Conservation (phyloP, 805 yeast genomes). For the Pichia gijzeniarum region DNA sequence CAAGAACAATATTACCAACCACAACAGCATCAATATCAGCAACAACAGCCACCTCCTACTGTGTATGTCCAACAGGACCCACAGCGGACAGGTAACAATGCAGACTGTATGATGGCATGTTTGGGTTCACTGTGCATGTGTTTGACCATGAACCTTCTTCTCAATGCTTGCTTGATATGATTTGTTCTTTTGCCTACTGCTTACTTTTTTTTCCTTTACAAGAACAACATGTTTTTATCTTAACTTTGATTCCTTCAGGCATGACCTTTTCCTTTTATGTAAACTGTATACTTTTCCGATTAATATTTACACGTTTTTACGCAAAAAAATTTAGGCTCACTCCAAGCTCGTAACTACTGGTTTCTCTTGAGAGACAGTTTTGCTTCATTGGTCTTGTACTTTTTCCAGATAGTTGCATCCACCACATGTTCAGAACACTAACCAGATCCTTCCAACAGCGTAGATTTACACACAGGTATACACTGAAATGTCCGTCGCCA, state of each 20-base stretch:
- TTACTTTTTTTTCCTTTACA: too few species aligned
- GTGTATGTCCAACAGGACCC: conserved; percentile 8
- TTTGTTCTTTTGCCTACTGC: neutral
- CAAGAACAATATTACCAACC: neutral
- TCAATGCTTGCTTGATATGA: conserved; percentile 1
- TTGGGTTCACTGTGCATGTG: conserved; percentile 7
- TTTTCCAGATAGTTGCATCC: too few species aligned
- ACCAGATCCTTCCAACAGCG: neutral
- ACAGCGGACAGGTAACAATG: conserved; percentile 3
- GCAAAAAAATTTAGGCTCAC: too few species aligned
- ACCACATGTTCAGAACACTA: neutral
- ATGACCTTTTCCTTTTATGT: neutral
- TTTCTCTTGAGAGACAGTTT: too few species aligned
- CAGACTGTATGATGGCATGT: conserved; percentile 6
- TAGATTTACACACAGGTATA: conserved; percentile 10
- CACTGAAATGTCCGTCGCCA: conserved; percentile 43
- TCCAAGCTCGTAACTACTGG: too few species aligned
- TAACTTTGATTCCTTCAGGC: too few species aligned
- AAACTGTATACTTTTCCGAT: neutral
- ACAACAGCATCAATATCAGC: conserved; percentile 1
- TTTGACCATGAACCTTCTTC: conserved; percentile 4
- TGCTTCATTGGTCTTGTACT: too few species aligned
- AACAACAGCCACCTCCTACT: conserved; percentile 3
- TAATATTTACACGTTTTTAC: neutral
- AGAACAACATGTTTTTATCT: neutral